Conservation (phyloP, 2,329 filamentous ascomycete species). For the Ascocoryne sarcoides region DNA sequence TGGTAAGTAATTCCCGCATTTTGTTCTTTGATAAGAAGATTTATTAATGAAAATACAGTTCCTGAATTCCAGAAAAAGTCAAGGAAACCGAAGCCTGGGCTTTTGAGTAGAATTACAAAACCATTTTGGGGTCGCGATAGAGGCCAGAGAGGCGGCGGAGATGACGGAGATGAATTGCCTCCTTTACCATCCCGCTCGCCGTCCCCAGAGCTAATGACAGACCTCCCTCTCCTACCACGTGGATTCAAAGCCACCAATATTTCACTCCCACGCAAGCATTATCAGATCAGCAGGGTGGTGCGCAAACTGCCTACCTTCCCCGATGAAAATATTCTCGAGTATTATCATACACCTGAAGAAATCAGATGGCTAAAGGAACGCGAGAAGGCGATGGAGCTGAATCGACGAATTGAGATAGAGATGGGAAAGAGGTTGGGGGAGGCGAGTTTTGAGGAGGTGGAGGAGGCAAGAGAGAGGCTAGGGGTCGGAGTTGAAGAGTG, state of each 20-base stretch:
- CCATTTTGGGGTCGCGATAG: too few relatives aligned
- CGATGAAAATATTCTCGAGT: slow-evolving; percentile 7
- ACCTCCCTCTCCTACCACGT: slow-evolving; percentile 13
- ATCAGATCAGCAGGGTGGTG: slow-evolving; percentile 6
- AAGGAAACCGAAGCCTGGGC: too few relatives aligned
- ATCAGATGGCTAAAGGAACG: slow-evolving; percentile 5
- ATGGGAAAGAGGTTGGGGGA: background rate
- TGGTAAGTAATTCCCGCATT: slow-evolving; percentile 10
- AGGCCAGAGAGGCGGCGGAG: too few relatives aligned
- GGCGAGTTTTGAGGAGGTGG: background rate
- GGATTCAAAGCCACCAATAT: slow-evolving; percentile 14
- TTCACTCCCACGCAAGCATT: slow-evolving; percentile 8
- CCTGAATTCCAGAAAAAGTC: slow-evolving; percentile 19
- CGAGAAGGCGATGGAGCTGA: background rate
- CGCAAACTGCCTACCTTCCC: slow-evolving; percentile 8
- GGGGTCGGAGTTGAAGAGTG: background rate
- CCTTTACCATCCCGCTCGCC: background rate
- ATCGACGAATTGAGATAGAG: background rate
- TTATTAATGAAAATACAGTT: slow-evolving; percentile 13
- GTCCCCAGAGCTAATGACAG: slow-evolving; percentile 2
- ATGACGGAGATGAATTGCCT: too few relatives aligned
- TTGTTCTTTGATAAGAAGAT: background rate
- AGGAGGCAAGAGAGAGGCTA: background rate
- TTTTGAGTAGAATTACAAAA: too few relatives aligned
- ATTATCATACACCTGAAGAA: slow-evolving; percentile 15